These are phyloP conservation scores for Tetraselmis striata DNA, from an alignment of 139 green algal species.

Conservation along the genomic window DNA sequence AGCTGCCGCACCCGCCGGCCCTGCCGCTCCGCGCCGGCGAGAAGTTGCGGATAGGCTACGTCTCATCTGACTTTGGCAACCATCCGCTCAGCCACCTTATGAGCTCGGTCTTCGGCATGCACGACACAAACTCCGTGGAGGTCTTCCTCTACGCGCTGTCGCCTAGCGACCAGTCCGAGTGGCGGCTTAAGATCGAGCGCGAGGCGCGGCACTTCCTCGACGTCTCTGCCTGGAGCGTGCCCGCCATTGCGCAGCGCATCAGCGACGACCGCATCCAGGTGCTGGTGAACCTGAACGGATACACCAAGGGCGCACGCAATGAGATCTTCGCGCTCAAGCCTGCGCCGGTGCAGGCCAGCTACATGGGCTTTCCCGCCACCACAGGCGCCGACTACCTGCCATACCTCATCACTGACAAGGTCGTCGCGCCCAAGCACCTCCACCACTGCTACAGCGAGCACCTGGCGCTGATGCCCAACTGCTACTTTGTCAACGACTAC, in stretches of 20 bases:
- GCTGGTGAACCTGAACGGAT: conserved; percentile 84
- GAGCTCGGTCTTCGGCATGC: conserved; percentile 80
- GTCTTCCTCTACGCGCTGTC: conserved; percentile 83
- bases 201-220: conserved; percentile 80
- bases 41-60: conserved; percentile 53
- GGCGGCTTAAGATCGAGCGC: conserved; percentile 59
- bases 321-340: conserved; percentile 85
- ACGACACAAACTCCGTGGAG: conserved; percentile 61
- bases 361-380: conserved; percentile 88
- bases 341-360: conserved; percentile 72
- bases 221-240: conserved; percentile 39
- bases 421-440: conserved; percentile 49
- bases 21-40: conserved; percentile 34
- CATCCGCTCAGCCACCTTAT: conserved; percentile 89
- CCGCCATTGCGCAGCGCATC: conserved; percentile 58
- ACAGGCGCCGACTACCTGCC: conserved; percentile 71
- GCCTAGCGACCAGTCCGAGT: conserved; percentile 66
- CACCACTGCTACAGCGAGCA: conserved; percentile 74
- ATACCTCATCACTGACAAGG: conserved; percentile 79
- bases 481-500: conserved; percentile 95
- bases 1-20: conserved; percentile 43
- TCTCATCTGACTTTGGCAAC: conserved; percentile 86
- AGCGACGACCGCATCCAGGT: conserved; percentile 66
- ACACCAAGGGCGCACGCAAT: conserved; percentile 89
- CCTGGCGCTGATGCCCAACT: conserved; percentile 79